Conservation (phyloP, 768 basidiomycete genomes). For the Lyophyllum shimeji region DNA sequence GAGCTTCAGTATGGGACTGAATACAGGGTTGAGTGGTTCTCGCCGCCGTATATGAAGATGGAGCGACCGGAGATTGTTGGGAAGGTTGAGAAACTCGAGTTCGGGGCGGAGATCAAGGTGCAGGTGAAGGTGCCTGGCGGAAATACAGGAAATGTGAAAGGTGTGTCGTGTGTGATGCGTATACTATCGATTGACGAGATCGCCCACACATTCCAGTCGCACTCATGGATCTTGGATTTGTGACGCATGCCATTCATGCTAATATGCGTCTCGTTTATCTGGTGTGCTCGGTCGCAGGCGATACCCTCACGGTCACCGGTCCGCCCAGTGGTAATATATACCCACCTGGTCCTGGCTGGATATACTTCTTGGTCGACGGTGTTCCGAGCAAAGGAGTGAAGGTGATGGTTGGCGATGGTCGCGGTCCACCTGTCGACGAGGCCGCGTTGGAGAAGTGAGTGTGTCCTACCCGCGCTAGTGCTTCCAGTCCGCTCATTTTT, state of each 20-base stretch:
- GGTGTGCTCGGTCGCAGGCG: conserved; percentile 34
- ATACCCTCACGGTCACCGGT: conserved; percentile 55
- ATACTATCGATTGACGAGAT: conserved; percentile 1
- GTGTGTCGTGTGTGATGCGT: conserved; percentile 29
- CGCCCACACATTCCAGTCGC: conserved; percentile 42
- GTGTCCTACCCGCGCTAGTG: background rate
- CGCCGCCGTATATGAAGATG: conserved; percentile 75
- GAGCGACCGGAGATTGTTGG: conserved; percentile 52
- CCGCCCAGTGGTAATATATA: conserved; percentile 68
- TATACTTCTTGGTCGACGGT: conserved; percentile 66
- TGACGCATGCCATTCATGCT: conserved; percentile 75
- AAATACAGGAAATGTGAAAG: conserved; percentile 13
- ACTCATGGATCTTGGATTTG: conserved; percentile 80
- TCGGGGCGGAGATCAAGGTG: conserved; percentile 38
- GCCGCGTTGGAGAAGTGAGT: conserved; percentile 59
- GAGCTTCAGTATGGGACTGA: conserved; percentile 77
- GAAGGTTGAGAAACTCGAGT: conserved; percentile 36
- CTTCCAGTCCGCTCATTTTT: background rate
- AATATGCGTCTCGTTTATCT: conserved; percentile 79
- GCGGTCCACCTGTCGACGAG: conserved; percentile 56
- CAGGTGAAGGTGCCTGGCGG: conserved; percentile 40
- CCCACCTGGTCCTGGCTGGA: conserved; percentile 80
- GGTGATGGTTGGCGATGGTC: conserved; percentile 70
- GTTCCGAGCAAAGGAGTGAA: conserved; percentile 62
- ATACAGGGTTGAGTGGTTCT: conserved; percentile 85